Evolutionary conservation across 257 asterid genomes (phyloP).

Genomic region (Knoxia roxburghii): DNA sequence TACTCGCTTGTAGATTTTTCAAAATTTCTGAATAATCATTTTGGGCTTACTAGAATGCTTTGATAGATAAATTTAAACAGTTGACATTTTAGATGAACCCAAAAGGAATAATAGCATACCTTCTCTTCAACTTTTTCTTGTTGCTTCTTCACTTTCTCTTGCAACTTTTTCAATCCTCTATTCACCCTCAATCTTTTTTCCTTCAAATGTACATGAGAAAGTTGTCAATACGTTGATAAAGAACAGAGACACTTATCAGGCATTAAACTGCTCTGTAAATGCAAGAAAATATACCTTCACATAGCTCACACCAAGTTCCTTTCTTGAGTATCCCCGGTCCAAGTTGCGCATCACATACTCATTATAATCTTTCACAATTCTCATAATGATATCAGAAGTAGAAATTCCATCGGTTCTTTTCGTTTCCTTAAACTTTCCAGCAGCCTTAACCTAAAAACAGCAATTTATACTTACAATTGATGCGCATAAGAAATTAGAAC

Average conservation of each 20-base stretch:
- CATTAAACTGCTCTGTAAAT: neutral
- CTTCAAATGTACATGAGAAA: constrained; percentile 21
- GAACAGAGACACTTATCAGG: neutral
- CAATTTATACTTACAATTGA: constrained; percentile 7
- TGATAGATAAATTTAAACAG: neutral
- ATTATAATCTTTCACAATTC: constrained; percentile 62
- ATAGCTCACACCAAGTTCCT: constrained; percentile 60
- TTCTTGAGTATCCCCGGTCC: constrained; percentile 68
- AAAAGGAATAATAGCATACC: constrained; percentile 26
- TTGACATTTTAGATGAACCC: neutral
- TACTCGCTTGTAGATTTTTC: too few relatives aligned
- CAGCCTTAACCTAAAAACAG: constrained; percentile 42
- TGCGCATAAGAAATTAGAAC: neutral
- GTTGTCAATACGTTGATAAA: constrained; percentile 11
- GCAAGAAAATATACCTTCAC: constrained; percentile 39
- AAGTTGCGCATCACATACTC: constrained; percentile 68
- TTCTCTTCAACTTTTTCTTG: constrained; percentile 66
- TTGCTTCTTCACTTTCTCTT: constrained; percentile 56
- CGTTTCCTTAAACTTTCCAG: constrained; percentile 61
- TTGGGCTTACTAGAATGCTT: neutral
- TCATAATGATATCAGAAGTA: constrained; percentile 59
- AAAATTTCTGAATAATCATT: neutral
- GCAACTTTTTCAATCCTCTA: constrained; percentile 44
- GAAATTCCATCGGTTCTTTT: constrained; percentile 57
- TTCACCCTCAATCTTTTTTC: constrained; percentile 61